phyloP scores from a whole-genome alignment of 495 filamentous ascomycete genomes.

The Lindgomyces ingoldianus region DNA sequence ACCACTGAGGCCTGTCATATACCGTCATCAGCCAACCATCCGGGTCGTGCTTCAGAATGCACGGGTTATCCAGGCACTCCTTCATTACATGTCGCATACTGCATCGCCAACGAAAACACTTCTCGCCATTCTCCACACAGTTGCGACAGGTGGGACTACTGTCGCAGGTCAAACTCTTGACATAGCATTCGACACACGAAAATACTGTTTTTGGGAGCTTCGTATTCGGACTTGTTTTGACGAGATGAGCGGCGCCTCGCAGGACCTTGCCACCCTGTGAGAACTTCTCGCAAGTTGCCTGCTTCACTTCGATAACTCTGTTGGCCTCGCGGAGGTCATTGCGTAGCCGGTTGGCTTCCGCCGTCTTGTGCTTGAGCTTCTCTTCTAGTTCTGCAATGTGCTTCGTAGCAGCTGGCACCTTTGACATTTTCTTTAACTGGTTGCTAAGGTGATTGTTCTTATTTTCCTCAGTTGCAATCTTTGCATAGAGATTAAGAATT shows the following conservation, averaged over 20 bases:
- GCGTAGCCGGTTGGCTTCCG: constrained; percentile 4
- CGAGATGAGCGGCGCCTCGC: constrained; percentile 14
- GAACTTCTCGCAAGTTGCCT: background rate
- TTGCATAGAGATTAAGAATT: background rate
- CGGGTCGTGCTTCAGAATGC: constrained; percentile 12
- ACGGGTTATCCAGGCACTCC: constrained; percentile 12
- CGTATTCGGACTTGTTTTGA: background rate
- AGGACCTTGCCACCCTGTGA: background rate
- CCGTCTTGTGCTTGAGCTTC: constrained; percentile 14
- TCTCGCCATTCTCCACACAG: constrained; percentile 10
- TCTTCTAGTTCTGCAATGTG: constrained; percentile 6
- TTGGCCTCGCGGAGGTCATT: background rate
- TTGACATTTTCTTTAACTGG: background rate
- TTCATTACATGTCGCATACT: background rate
- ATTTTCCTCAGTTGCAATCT: background rate
- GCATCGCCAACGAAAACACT: constrained; percentile 24
- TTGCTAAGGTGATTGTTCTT: background rate
- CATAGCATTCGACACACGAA: constrained; percentile 21
- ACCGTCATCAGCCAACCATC: constrained; percentile 24
- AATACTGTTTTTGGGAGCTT: constrained; percentile 14
- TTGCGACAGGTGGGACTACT: background rate
- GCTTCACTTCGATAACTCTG: background rate
- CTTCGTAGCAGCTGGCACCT: background rate
- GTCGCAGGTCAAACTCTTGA: constrained; percentile 24
- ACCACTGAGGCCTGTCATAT: constrained; percentile 22